Conservation (phyloP, 2,329 filamentous ascomycete genomes). For the Teratosphaeria nubilosa region DNA sequence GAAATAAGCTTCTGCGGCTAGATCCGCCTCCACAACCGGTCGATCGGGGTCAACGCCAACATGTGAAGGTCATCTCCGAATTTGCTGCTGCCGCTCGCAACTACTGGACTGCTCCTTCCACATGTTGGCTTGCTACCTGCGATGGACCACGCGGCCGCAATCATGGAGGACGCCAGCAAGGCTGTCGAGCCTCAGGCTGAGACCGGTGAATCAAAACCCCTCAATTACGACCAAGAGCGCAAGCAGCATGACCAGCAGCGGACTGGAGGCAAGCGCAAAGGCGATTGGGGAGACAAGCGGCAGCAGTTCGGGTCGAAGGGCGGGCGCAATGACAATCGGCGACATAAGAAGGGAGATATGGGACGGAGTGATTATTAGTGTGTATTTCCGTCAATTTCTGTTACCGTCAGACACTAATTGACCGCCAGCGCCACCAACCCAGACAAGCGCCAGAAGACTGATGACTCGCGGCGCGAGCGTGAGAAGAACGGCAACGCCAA, state of each 20-base stretch:
- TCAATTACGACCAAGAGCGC: constrained; percentile 2
- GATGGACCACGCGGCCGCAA: constrained; percentile 25
- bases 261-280: constrained; percentile 23
- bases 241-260: constrained; percentile 6
- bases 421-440: constrained; percentile 30
- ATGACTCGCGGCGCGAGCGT: constrained; percentile 34
- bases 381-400: constrained; percentile 18
- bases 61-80: not conserved
- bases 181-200: constrained; percentile 6
- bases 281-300: constrained; percentile 11
- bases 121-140: not conserved
- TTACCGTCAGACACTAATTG: not conserved
- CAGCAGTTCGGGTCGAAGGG: constrained; percentile 4
- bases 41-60: not conserved
- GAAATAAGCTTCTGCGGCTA: not conserved
- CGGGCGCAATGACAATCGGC: constrained; percentile 21
- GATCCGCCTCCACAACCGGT: constrained; percentile 1
- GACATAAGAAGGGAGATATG: constrained; percentile 54
- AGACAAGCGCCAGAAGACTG: constrained; percentile 39
- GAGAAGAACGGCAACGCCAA: constrained; percentile 31
- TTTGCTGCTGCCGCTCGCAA: not conserved
- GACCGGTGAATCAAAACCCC: constrained; percentile 4
- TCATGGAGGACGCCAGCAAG: constrained; percentile 21
- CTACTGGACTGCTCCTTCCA: not conserved
- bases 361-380: constrained; percentile 57